Conservation (phyloP, 2,329 filamentous ascomycete genomes). For the Myrmaecium sp. region DNA sequence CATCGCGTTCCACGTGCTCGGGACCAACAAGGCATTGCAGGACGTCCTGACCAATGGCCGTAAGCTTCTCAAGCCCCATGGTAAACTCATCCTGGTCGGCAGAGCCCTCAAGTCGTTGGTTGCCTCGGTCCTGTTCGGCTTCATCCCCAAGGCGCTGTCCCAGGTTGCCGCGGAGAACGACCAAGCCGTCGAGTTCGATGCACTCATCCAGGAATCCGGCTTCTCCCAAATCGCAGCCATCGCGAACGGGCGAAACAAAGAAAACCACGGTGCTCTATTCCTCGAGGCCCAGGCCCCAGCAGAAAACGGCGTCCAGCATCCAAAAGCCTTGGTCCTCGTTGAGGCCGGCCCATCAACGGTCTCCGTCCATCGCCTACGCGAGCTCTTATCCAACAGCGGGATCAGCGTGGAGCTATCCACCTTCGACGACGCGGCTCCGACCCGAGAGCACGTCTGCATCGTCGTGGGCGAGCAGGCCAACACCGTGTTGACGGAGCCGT, state of each 20-base stretch:
- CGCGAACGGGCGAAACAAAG: neutral
- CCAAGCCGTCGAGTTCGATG: neutral
- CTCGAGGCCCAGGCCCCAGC: neutral
- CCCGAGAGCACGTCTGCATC: slow-evolving; percentile 1
- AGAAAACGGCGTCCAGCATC: too few relatives aligned
- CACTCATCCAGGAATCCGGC: neutral
- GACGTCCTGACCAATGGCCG: slow-evolving; percentile 6
- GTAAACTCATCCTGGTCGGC: slow-evolving; percentile 26
- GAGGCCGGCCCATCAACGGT: too few relatives aligned
- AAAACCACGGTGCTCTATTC: neutral
- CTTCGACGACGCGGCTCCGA: too few relatives aligned
- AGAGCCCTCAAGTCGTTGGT: too few relatives aligned
- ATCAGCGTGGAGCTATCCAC: neutral
- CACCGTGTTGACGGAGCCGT: neutral
- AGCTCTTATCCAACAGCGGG: neutral
- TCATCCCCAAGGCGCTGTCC: slow-evolving; percentile 11
- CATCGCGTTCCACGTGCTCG: slow-evolving; percentile 4
- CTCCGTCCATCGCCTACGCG: too few relatives aligned
- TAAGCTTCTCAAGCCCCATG: slow-evolving; percentile 19
- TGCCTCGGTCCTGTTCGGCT: slow-evolving; percentile 17
- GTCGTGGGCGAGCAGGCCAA: slow-evolving; percentile 2
- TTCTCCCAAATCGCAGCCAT: slow-evolving; percentile 1
- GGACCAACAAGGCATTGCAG: slow-evolving; percentile 4
- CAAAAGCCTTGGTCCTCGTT: slow-evolving; percentile 1
- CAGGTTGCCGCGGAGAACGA: slow-evolving; percentile 1